Percentiles rank a stretch among this genome's conserved stretches.
phyloP scores from a whole-genome alignment of 1,139 yeast species.

The Geotrichum reessii region DNA sequence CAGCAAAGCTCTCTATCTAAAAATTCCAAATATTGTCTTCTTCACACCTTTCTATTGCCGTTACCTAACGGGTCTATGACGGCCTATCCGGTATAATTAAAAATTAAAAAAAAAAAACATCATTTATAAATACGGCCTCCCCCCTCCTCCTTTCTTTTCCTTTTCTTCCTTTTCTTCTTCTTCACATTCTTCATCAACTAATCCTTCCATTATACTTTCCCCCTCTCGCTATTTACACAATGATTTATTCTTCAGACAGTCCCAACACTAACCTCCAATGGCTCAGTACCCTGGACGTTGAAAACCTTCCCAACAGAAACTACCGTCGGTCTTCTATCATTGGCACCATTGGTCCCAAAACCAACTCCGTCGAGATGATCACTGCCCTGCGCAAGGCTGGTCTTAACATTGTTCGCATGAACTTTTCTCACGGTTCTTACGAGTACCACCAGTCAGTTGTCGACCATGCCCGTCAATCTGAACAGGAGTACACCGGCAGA shows the following conservation, averaged over 20 bases:
- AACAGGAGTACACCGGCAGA: slow-evolving; percentile 84
- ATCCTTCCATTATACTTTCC: background rate
- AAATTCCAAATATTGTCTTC: background rate
- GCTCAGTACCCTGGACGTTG: slow-evolving; percentile 77
- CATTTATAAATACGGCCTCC: background rate
- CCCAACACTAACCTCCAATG: slow-evolving; percentile 51
- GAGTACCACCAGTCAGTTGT: slow-evolving; percentile 95
- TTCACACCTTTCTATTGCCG: background rate
- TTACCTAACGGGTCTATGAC: background rate
- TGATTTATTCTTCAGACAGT: slow-evolving; percentile 30
- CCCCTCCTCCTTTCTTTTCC: slow-evolving; percentile 6
- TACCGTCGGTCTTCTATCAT: slow-evolving; percentile 94
- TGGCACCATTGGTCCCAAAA: slow-evolving; percentile 97
- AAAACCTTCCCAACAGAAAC: slow-evolving; percentile 73
- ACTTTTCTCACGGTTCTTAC: slow-evolving; percentile 96
- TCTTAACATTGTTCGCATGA: slow-evolving; percentile 95
- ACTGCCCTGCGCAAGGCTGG: slow-evolving; percentile 94
- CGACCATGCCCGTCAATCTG: slow-evolving; percentile 94
- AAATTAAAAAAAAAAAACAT: background rate
- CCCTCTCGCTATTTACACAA: slow-evolving; percentile 12
- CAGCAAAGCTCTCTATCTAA: background rate
- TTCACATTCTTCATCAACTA: background rate
- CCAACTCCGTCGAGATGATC: slow-evolving; percentile 81
- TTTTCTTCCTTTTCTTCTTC: background rate
- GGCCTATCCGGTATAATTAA: background rate